Base-by-base conservation (phyloP, 176 grass and related monocot species). In the Avena atlantica region DNA sequence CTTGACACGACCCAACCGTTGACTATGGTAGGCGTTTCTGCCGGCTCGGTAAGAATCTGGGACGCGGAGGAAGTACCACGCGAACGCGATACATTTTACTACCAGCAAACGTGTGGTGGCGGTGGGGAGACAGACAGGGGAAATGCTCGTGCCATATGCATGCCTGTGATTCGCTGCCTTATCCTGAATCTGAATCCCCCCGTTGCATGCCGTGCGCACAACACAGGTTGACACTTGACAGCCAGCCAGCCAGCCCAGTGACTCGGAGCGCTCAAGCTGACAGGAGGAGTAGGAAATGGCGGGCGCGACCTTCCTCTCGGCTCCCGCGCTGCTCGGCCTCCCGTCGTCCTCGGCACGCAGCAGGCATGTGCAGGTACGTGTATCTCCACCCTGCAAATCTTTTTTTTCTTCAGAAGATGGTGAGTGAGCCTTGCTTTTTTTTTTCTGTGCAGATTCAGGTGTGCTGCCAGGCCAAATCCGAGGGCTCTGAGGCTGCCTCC, bases 301-400 rank as follows among this genome's bases (percentile, higher is more conserved):
- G 74, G 87, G 95, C 45, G 79, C 93, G 21, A 78, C 16, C 70
- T 88, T 90, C 47, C 40, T 97, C 82, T 95, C 89, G 0, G 58
- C 89, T 75, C 88, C 87, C 1, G 87, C 81, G 19, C 67, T 67
- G 31, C 90, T 85, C 24, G 64, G 85, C 45, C 24, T 81, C 67
- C 23, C 78, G 17, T 66, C 78, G 13, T 66, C 40, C 15, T 25
- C 73, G 14, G 83, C 86, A 10, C 84, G 74, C 21, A 61, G 68
- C 21, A 67, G 80, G 14, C 84, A 50, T 2, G 71, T 77, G 8
- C 69, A 88, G 10, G 88, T 88, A 89, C 0, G 86, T 42, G 2
- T 13, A 79, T n/a, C 34, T 37, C 66, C 15, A 40, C 3, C 67
- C 59, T 3, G n/a, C 71, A 0, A 3, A 0, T 10, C 10, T 10